Base-by-base conservation (phyloP, 441 rosid genomes). In the Euphorbia schlechtendalii region DNA sequence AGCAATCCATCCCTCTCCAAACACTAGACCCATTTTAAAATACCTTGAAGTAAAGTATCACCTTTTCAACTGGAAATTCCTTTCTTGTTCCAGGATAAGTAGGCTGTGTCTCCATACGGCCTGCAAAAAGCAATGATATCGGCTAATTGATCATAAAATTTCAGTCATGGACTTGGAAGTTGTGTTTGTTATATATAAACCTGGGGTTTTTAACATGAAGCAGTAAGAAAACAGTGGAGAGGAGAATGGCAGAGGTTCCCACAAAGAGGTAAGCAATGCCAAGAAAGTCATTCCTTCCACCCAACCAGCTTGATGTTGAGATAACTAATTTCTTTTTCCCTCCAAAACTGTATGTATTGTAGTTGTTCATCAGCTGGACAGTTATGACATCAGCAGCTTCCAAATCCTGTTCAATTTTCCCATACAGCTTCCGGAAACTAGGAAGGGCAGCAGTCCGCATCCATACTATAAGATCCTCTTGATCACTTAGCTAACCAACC, bases 361-460 rank as follows among this genome's bases (percentile, higher is more conserved):
- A 90, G 72, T 70, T 59, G 81, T 92, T 92, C 43, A 3, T 48
- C 82, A 92, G 46, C 0, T 56, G 70, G 56, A 92, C 91, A 0
- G 53, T 2, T 70, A 92, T 80, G 36, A 24, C 62, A 67, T 88
- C 92, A 63, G 78, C 72, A 56, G 34, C 66, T 46, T 77, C 61
- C 49, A 92, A 89, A 73, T 92, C 92, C 51, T 56, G 69, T 79
- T 92, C 98, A 72, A 92, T 90, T 86, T 80, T 88, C 63, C 97
- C 98, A 53, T 90, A 88, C 71, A 92, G 78, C 79, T 92, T 92
- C 63, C 97, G 84, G 71, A 92, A 92, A 60, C 92, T 92, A 56
- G 97, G 98, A 73, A 90, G 81, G 5, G 98, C 98, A 62, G 98
- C 98, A 15, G 98, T 92, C 74, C 97, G 81, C 98, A 92, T 92